These are phyloP conservation scores for Acephala macrosclerotiorum DNA, from an alignment of 2,329 filamentous ascomycete genomes.

Conservation along the genomic window DNA sequence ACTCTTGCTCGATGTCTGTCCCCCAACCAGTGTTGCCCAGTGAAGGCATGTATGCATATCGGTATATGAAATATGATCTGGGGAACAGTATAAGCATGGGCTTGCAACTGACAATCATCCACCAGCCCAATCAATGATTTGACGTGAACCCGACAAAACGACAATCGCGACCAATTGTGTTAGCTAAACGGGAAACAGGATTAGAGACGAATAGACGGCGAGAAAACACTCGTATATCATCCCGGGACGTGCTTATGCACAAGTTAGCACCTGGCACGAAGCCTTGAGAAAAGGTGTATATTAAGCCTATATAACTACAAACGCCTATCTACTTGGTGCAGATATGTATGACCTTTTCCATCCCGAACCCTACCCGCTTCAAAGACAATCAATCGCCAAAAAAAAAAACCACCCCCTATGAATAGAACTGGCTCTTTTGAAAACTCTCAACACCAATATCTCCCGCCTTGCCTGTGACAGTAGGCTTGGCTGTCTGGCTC, in stretches of 20 bases:
- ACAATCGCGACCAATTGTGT: too few species aligned
- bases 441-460: constrained; percentile 75
- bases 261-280: background rate
- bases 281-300: background rate
- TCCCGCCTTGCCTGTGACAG: constrained; percentile 64
- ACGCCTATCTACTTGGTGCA: constrained; percentile 10
- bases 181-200: too few species aligned
- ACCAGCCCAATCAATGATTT: too few species aligned
- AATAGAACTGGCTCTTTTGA: constrained; percentile 74
- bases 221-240: background rate
- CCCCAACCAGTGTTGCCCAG: too few species aligned
- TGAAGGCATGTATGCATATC: too few species aligned
- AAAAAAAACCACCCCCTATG: constrained; percentile 36
- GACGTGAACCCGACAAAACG: too few species aligned
- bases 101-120: too few species aligned
- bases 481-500: constrained; percentile 53
- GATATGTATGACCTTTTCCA: constrained; percentile 11
- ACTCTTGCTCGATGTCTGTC: too few species aligned
- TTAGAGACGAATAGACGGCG: too few species aligned
- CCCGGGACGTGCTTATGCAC: background rate
- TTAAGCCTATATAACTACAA: constrained; percentile 8
- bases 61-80: too few species aligned
- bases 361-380: background rate
- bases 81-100: too few species aligned
- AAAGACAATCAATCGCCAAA: background rate